Conservation (phyloP, 768 basidiomycete species). For the Tylopilus rubrobrunneus region DNA sequence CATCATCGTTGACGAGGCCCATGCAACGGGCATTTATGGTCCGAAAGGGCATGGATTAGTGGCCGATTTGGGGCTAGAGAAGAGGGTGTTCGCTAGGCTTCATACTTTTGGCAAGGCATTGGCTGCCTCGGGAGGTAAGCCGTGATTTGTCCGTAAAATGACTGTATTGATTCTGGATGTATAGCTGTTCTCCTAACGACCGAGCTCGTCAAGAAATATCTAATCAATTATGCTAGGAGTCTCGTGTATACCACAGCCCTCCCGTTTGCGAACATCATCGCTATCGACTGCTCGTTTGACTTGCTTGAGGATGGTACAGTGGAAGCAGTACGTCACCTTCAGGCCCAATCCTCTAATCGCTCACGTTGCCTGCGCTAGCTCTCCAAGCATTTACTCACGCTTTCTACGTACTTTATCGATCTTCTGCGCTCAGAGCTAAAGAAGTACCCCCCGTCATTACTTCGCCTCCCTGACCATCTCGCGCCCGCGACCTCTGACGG, state of each 20-base stretch:
- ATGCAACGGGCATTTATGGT: constrained; percentile 89
- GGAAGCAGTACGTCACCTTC: constrained; percentile 36
- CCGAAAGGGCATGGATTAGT: constrained; percentile 73
- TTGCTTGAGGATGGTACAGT: constrained; percentile 67
- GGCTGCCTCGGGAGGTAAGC: constrained; percentile 79
- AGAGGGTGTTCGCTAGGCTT: constrained; percentile 69
- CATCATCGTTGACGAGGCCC: constrained; percentile 89
- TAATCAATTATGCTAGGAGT: constrained; percentile 89
- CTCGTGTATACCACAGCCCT: constrained; percentile 91
- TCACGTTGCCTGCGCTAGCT: constrained; percentile 33
- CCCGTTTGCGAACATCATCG: constrained; percentile 70
- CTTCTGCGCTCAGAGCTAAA: constrained; percentile 30
- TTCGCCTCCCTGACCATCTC: constrained; percentile 26
- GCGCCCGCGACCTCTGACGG: background rate
- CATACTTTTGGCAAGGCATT: constrained; percentile 95
- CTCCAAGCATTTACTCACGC: constrained; percentile 19
- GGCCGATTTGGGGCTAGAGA: constrained; percentile 62
- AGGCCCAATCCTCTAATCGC: background rate
- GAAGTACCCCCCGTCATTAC: constrained; percentile 23
- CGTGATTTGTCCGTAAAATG: background rate
- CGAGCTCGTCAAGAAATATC: constrained; percentile 70
- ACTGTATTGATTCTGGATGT: background rate
- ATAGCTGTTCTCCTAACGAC: constrained; percentile 76
- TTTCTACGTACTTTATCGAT: constrained; percentile 31
- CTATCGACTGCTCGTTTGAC: constrained; percentile 76